These are phyloP conservation scores for Phoma sp. DNA, from an alignment of 2,329 filamentous ascomycete genomes.

Conservation along the genomic window DNA sequence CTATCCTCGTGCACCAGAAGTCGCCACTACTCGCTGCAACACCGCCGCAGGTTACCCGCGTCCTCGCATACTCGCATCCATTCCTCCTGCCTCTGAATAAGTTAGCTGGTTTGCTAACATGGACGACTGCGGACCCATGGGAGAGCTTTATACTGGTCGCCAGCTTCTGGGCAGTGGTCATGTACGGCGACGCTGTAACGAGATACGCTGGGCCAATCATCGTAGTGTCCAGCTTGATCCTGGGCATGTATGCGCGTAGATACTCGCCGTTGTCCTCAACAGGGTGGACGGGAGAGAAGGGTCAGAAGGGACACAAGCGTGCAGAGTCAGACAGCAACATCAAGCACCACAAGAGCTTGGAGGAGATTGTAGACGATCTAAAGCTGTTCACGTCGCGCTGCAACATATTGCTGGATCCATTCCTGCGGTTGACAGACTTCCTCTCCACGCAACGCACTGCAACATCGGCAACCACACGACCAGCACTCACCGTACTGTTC, in stretches of 20 bases:
- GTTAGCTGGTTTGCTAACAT: conserved; percentile 83
- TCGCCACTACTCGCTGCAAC: conserved; percentile 91
- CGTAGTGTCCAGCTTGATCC: conserved; percentile 77
- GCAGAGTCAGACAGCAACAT: conserved; percentile 65
- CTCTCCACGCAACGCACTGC: conserved; percentile 88
- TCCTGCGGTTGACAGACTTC: conserved; percentile 89
- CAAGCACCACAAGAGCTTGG: conserved; percentile 89
- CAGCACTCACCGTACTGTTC: conserved; percentile 87
- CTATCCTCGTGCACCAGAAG: conserved; percentile 95
- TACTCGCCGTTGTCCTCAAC: conserved; percentile 92
- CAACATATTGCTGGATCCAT: conserved; percentile 88
- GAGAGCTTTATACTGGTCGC: conserved; percentile 92
- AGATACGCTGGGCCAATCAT: conserved; percentile 83
- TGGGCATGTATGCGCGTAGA: conserved; percentile 89
- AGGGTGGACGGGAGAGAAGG: conserved; percentile 71
- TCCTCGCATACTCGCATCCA: conserved; percentile 93
- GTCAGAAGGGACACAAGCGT: conserved; percentile 60
- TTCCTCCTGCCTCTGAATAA: conserved; percentile 90
- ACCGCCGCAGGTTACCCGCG: conserved; percentile 91
- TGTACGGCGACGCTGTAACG: conserved; percentile 87
- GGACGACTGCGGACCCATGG: conserved; percentile 94
- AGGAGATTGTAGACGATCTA: conserved; percentile 95
- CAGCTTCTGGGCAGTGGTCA: conserved; percentile 81
- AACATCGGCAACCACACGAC: conserved; percentile 87
- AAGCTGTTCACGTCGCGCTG: conserved; percentile 90